These are phyloP conservation scores for Aulographum hederae DNA, from an alignment of 2,329 filamentous ascomycete genomes.

Conservation along the genomic window DNA sequence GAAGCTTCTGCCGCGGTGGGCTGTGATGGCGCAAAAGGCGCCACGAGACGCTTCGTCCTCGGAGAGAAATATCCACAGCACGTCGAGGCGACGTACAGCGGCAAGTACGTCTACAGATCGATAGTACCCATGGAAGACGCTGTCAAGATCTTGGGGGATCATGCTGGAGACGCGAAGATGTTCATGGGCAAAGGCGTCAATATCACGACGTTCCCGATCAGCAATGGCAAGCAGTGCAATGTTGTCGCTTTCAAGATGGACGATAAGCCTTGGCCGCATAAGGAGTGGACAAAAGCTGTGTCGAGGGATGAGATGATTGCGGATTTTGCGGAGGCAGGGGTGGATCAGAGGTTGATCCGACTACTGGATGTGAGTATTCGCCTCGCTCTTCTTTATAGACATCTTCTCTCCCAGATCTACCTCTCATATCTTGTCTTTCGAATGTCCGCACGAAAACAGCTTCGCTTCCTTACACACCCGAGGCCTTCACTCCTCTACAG, in stretches of 20 bases:
- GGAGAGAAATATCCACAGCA: conserved; percentile 7
- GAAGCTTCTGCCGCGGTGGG: conserved; percentile 20
- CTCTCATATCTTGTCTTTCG: no score
- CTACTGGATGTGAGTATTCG: no score
- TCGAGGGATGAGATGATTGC: background rate
- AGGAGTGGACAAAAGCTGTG: background rate
- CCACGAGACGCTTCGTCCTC: conserved; percentile 10
- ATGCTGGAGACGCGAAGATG: background rate
- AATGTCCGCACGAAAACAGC: no score
- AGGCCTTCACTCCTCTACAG: no score
- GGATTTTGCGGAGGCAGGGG: background rate
- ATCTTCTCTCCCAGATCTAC: no score
- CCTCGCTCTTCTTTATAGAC: no score
- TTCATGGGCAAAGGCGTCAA: background rate
- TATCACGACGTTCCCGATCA: background rate
- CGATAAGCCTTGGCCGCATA: background rate
- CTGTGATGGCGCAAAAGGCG: conserved; percentile 10
- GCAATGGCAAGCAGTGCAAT: background rate
- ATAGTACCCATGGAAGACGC: conserved; percentile 18
- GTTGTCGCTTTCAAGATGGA: background rate
- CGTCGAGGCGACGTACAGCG: conserved; percentile 7
- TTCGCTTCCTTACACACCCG: no score
- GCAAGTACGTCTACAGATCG: conserved; percentile 12
- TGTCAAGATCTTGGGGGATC: conserved; percentile 14
- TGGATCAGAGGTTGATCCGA: background rate